Evolutionary conservation across 2,329 filamentous ascomycete genomes (phyloP).

Genomic region (Cryphonectria radicalis): DNA sequence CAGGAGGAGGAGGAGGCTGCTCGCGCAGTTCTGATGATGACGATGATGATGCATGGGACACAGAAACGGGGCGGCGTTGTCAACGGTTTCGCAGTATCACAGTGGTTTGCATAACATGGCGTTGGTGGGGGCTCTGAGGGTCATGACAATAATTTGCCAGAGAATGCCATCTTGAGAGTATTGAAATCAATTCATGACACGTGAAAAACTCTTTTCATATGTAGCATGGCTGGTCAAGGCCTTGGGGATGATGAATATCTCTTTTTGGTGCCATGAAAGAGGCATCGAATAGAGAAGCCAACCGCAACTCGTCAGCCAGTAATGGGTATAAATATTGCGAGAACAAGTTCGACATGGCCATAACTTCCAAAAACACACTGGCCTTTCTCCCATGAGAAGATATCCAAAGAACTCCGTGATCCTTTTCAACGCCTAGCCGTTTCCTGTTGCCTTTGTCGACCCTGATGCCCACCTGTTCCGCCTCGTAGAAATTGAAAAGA

Average conservation of each 20-base stretch:
- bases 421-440: conserved; percentile 13
- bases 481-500: neutral
- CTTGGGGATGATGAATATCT: neutral
- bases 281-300: neutral
- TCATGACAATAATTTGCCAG: neutral
- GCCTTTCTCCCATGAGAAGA: neutral
- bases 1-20: conserved; percentile 76
- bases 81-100: neutral
- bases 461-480: neutral
- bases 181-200: neutral
- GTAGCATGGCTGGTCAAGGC: neutral
- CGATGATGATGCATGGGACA: neutral
- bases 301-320: neutral
- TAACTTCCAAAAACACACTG: neutral
- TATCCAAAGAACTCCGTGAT: neutral
- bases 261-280: neutral
- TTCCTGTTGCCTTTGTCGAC: conserved; percentile 1
- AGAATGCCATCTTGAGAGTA: neutral
- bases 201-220: neutral
- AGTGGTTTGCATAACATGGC: conserved; percentile 22
- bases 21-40: conserved; percentile 71
- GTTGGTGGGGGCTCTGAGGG: conserved; percentile 21
- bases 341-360: neutral
- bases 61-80: neutral
- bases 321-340: conserved; percentile 5